Conservation (phyloP, 306 rosid genomes). For the Prinsepia uniflora region DNA sequence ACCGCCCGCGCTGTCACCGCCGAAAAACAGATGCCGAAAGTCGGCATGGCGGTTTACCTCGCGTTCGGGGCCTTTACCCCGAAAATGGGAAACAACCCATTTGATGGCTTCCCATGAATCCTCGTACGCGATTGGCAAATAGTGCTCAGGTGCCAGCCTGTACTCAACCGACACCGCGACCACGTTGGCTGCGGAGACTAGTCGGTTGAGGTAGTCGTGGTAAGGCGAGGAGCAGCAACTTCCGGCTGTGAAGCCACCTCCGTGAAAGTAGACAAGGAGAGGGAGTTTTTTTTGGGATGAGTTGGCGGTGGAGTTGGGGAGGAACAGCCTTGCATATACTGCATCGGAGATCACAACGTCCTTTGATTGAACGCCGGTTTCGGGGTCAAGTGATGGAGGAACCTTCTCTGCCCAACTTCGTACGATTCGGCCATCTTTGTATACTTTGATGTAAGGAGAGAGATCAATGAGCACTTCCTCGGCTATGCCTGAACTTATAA, state of each 20-base stretch:
- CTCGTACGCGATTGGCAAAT: slow-evolving; percentile 40
- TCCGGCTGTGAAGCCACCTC: slow-evolving; percentile 51
- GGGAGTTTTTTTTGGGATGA: slow-evolving; percentile 26
- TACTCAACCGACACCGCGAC: slow-evolving; percentile 40
- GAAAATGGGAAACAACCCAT: slow-evolving; percentile 3
- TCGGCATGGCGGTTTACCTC: slow-evolving; percentile 3
- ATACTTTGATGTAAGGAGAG: slow-evolving; percentile 10
- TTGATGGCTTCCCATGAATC: slow-evolving; percentile 47
- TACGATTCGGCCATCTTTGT: neutral
- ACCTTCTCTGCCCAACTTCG: slow-evolving; percentile 14
- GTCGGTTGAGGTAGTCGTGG: slow-evolving; percentile 35
- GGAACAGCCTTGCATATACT: slow-evolving; percentile 40
- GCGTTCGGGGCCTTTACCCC: neutral
- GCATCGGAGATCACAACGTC: slow-evolving; percentile 43
- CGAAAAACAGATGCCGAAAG: neutral
- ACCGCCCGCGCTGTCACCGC: neutral
- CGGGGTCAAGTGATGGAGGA: slow-evolving; percentile 34
- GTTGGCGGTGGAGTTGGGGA: slow-evolving; percentile 30
- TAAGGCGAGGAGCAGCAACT: slow-evolving; percentile 32
- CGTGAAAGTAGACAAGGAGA: slow-evolving; percentile 52
- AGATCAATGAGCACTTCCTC: slow-evolving; percentile 21
- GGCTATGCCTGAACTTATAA: too few species aligned
- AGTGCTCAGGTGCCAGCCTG: slow-evolving; percentile 52
- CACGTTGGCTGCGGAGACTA: slow-evolving; percentile 33
- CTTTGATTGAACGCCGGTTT: slow-evolving; percentile 43